Evolutionary conservation across 805 yeast genomes (phyloP), one percentile per base, ranked within the genome.

Genomic region (Metschnikowia picachoensis): DNA sequence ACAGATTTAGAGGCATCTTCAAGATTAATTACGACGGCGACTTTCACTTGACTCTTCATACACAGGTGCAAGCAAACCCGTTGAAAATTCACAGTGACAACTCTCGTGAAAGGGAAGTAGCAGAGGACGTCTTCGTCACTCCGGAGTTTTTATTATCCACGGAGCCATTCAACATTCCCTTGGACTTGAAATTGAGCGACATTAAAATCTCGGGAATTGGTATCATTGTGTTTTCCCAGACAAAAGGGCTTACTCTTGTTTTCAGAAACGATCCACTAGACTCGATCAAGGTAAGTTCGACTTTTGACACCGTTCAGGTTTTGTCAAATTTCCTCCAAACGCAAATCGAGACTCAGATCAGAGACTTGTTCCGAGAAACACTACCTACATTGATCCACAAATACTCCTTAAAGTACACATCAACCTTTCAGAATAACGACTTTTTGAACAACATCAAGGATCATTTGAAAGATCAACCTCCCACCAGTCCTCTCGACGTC

Each of bases 211-310:
- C 83, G 46, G 94, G 95, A 1, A 89, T 90, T 48, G 89, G 91
- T 20, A 85, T 89, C 44, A 80, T 88, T 50, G 96, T 89, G 3
- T 89, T 86, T 61, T 80, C 85, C 28, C 83, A 86, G 57, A 74
- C 85, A 3, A 87, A 87, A 59, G 96, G 96, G 1, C 73, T 89
- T 46, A 89, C 96, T 0, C 69, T 89, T 35, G 96, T 89, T 29
- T 89, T 89, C 67, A 78, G 91, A 56, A 89, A 89, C 64, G 96
- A 89, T 64, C 96, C 96, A 0, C 72, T 89, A 46, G 95, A 88
- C 55, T 78, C 83, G 16, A 88, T 89, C 51, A 82, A 81, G 56
- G 95, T 89, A 12, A 80, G 83, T 51, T 86, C 95, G 5, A 84
- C 95, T n/a, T 89, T 89, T 64, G 95, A 89, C 66, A 79, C 82